A percentile compares a stretch with the other conserved stretches of the same genome.
phyloP scores from a whole-genome alignment of 345 rosid species.

The Gossypium rotundifolium region DNA sequence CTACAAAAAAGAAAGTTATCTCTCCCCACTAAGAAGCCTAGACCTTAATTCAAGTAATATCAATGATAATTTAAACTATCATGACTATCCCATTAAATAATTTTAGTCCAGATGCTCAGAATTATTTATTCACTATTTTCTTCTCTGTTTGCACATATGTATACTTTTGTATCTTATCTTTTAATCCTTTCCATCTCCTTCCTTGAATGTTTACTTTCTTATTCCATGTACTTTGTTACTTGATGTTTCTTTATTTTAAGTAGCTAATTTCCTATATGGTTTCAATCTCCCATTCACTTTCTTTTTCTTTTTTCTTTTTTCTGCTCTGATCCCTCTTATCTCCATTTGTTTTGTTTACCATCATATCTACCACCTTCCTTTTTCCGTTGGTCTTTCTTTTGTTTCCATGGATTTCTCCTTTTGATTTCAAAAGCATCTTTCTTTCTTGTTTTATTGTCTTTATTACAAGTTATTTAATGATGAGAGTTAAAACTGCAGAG shows the following conservation, averaged over 20 bases:
- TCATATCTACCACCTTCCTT: neutral
- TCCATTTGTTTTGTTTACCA: neutral
- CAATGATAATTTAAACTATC: neutral
- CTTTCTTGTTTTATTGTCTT: neutral
- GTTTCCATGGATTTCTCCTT: neutral
- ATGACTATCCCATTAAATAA: neutral
- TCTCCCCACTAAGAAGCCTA: neutral
- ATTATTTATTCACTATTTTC: neutral
- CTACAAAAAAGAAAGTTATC: neutral
- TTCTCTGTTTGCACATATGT: neutral
- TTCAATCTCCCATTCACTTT: neutral
- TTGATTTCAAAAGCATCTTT: conserved; percentile 1
- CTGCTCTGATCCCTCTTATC: neutral
- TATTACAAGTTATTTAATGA: neutral
- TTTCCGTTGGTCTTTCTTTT: neutral
- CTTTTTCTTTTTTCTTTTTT: neutral
- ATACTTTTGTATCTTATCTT: neutral
- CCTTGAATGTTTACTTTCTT: neutral
- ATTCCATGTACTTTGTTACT: neutral
- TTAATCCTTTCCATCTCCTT: neutral
- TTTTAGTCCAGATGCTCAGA: neutral
- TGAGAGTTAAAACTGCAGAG: neutral
- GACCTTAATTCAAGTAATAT: neutral
- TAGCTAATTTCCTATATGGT: neutral
- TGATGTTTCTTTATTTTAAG: neutral